These are phyloP conservation scores for Oemleria cerasiformis DNA, from an alignment of 306 rosid species.

Conservation along the genomic window DNA sequence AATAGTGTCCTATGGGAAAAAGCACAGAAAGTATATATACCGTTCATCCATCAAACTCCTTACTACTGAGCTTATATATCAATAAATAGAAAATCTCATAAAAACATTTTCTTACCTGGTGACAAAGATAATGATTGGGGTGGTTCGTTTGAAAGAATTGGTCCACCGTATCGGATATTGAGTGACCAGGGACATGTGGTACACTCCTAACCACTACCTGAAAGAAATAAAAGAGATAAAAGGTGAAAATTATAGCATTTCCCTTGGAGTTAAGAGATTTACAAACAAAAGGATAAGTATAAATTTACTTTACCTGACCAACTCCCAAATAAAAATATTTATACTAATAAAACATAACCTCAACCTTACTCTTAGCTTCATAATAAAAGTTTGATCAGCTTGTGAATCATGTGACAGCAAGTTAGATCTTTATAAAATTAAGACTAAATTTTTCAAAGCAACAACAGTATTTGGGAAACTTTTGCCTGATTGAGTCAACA, in stretches of 20 bases:
- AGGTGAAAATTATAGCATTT: not conserved
- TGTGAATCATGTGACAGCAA: constrained; percentile 6
- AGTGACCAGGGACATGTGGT: constrained; percentile 62
- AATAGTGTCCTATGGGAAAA: not conserved
- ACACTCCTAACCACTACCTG: constrained; percentile 86
- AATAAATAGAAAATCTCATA: not conserved
- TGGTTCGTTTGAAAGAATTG: constrained; percentile 78
- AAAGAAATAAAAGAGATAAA: constrained; percentile 17
- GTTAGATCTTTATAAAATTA: not conserved
- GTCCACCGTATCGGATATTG: constrained; percentile 61
- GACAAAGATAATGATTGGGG: constrained; percentile 81
- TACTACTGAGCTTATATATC: not conserved
- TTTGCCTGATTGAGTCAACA: not conserved
- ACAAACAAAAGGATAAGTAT: not conserved
- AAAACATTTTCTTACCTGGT: constrained; percentile 61
- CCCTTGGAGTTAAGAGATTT: not conserved
- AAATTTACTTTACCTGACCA: not conserved
- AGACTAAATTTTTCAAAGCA: not conserved
- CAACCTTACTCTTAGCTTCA: no score
- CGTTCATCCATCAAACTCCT: not conserved
- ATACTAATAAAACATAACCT: not conserved
- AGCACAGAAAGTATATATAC: not conserved
- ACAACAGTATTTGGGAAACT: not conserved
- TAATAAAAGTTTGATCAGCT: not conserved
- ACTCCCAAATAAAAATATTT: not conserved